Percentiles rank a stretch among this genome's conserved stretches.
Conservation (phyloP, 768 basidiomycete species). For the Lactifluus piperatus region DNA sequence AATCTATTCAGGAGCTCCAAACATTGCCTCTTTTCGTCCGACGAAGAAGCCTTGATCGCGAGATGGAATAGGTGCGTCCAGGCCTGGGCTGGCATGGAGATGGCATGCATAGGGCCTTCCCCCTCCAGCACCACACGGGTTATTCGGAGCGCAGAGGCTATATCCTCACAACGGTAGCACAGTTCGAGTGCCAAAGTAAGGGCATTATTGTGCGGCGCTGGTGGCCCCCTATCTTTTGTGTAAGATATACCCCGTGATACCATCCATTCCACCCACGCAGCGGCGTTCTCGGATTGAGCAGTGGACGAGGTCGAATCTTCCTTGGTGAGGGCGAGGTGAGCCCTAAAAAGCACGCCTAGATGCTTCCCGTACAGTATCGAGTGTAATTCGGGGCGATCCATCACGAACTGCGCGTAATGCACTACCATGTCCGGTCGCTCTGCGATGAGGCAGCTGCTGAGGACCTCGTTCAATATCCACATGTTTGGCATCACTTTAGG, state of each 20-base stretch:
- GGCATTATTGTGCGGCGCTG: background rate
- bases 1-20: constrained; percentile 9
- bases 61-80: constrained; percentile 12
- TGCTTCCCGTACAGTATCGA: background rate
- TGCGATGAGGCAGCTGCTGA: constrained; percentile 46
- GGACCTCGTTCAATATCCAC: constrained; percentile 43
- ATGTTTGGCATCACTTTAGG: constrained; percentile 35
- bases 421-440: constrained; percentile 40
- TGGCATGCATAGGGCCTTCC: background rate
- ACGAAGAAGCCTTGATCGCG: background rate
- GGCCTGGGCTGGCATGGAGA: background rate
- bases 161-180: constrained; percentile 7
- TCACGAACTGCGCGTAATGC: constrained; percentile 53
- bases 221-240: background rate
- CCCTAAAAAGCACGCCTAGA: background rate
- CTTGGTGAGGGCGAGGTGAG: background rate
- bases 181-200: background rate
- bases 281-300: background rate
- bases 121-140: background rate
- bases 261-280: constrained; percentile 7
- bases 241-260: background rate
- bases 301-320: background rate
- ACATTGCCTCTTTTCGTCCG: background rate
- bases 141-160: background rate
- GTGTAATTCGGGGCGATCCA: constrained; percentile 29